Base-by-base conservation (phyloP, 306 rosid genomes). In the Gynostemma pentaphyllum region DNA sequence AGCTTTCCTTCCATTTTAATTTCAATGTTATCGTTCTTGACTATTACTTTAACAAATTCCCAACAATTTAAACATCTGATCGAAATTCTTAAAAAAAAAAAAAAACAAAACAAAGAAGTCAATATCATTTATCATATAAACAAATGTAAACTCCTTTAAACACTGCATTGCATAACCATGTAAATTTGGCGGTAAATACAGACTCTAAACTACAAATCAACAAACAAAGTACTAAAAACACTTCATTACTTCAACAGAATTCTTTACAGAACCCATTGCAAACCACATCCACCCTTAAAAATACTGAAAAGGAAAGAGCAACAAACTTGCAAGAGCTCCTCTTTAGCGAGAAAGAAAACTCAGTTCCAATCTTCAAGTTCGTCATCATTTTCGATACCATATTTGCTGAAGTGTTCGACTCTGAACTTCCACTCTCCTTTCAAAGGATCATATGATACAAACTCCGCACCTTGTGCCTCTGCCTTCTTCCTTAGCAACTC, bases 361-460 rank as follows among this genome's bases (percentile, higher is more conserved):
- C 46, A 62, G 18, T 24, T 26, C 45, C 55, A 47, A 22, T 65
- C 74, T 27, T 56, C 73, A n/a, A 44, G 36, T 55, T 51, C 77
- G 3, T 71, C 82, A 54, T 77, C 86, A 27, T 82, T 87, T 6
- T 21, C 76, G 70, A 88, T 78, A 69, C 72, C 52, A 74, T 86
- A 88, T 69, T 60, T 48, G 32, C 97, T 87, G 75, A 94, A 94
- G 68, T 94, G 99, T 57, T 54, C 72, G 45, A 94, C 99, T 80
- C 76, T 83, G 72, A 94, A 86, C 76, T 80, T 94, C 99, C 99
- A 94, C 72, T 94, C 95, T 70, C 95, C 99, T 69, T 84, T 81
- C 26, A 70, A 44, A 8, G 97, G 75, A 37, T 88, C 95, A 52
- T 78, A 85, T 1, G 95, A 86, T 18, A 88, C 75, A 77, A 94